Evolutionary conservation across 495 filamentous ascomycete species (phyloP).

Genomic region (Penicillium desertorum): DNA sequence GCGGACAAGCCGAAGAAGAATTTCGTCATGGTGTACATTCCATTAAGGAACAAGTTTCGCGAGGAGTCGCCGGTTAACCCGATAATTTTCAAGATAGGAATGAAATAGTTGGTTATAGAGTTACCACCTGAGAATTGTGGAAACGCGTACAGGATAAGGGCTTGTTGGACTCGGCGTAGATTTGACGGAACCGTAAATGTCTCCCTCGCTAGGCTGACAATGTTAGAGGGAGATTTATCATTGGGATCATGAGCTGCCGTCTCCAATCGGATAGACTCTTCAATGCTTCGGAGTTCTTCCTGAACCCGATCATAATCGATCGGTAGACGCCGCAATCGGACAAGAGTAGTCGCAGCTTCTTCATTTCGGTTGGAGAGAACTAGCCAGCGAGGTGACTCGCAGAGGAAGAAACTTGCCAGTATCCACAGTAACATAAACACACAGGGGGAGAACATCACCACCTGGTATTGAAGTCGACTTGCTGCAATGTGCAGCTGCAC

Average conservation of each 20-base stretch:
- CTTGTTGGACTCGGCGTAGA: slow-evolving; percentile 26
- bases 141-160: slow-evolving; percentile 21
- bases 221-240: slow-evolving; percentile 7
- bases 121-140: slow-evolving; percentile 34
- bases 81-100: slow-evolving; percentile 17
- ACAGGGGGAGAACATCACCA: slow-evolving; percentile 16
- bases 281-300: slow-evolving; percentile 29
- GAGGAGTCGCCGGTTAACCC: slow-evolving; percentile 8
- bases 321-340: slow-evolving; percentile 27
- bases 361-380: slow-evolving; percentile 23
- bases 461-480: slow-evolving; percentile 21
- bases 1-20: slow-evolving; percentile 33
- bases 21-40: slow-evolving; percentile 27
- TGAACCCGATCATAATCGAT: slow-evolving; percentile 24
- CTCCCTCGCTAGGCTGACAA: slow-evolving; percentile 21
- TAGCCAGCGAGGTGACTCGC: slow-evolving; percentile 44
- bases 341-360: slow-evolving; percentile 29
- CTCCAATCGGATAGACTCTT: slow-evolving; percentile 23
- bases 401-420: slow-evolving; percentile 19
- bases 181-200: slow-evolving; percentile 18
- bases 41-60: slow-evolving; percentile 20
- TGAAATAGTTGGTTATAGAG: slow-evolving; percentile 22
- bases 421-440: slow-evolving; percentile 19
- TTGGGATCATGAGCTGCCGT: not conserved
- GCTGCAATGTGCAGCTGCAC: slow-evolving; percentile 8